Evolutionary conservation across 495 filamentous ascomycete genomes (phyloP).

Genomic region (Aspergillus bridgeri): DNA sequence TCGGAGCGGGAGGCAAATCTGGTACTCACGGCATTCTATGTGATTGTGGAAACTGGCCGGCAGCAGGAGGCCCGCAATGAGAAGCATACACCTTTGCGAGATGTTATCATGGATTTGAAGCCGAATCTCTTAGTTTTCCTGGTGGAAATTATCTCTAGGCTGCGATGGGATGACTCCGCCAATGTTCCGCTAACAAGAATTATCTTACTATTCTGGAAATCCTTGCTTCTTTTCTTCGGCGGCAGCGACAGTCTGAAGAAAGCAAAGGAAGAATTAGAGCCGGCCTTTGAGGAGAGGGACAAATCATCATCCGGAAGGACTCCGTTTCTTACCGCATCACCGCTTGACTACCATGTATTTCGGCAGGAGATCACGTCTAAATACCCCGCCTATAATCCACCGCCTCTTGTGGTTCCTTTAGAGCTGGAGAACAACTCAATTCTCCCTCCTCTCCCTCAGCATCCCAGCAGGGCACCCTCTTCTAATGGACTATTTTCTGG

Average conservation of each 20-base stretch:
- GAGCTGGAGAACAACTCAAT: constrained; percentile 89
- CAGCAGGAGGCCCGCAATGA: constrained; percentile 33
- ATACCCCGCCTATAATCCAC: constrained; percentile 93
- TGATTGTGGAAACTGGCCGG: constrained; percentile 66
- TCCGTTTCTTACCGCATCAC: constrained; percentile 80
- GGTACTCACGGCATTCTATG: constrained; percentile 64
- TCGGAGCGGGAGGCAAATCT: constrained; percentile 48
- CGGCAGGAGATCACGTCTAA: constrained; percentile 98
- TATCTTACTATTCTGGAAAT: constrained; percentile 87
- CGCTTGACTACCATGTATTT: constrained; percentile 93
- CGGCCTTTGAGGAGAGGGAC: constrained; percentile 29
- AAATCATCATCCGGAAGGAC: constrained; percentile 35
- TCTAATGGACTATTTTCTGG: constrained; percentile 42
- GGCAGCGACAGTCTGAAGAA: constrained; percentile 66
- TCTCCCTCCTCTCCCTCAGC: constrained; percentile 76
- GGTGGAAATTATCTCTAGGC: constrained; percentile 66
- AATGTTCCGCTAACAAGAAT: constrained; percentile 63
- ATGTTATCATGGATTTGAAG: constrained; percentile 47
- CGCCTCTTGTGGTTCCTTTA: constrained; percentile 75
- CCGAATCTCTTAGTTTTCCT: constrained; percentile 70
- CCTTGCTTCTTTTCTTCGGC: constrained; percentile 79
- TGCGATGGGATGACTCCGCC: constrained; percentile 83
- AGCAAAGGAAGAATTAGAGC: constrained; percentile 59
- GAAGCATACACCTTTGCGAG: constrained; percentile 29
- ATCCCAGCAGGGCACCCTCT: constrained; percentile 52